These are phyloP conservation scores for Capronia americana DNA, from an alignment of 2,329 filamentous ascomycete genomes.

Conservation along the genomic window DNA sequence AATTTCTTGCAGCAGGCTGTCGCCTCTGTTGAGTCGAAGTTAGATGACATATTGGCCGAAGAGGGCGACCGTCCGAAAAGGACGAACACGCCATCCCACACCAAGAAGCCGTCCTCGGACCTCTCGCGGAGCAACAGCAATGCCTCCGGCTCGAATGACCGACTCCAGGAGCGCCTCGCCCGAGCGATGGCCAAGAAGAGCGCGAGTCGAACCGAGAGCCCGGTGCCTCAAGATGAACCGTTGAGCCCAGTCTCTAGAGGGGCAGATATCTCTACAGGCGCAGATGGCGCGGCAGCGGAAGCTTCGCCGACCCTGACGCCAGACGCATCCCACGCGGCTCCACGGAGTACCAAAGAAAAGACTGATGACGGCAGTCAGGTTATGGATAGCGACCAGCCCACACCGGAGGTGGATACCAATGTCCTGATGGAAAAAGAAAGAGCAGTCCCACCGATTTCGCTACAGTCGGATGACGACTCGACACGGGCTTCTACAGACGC, in stretches of 20 bases:
- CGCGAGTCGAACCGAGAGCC: constrained; percentile 54
- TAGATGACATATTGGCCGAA: constrained; percentile 90
- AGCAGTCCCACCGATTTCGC: not conserved
- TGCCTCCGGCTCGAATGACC: constrained; percentile 71
- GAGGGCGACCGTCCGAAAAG: constrained; percentile 60
- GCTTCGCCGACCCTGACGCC: not conserved
- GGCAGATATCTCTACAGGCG: constrained; percentile 34
- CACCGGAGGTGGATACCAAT: not conserved
- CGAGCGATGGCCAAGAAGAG: constrained; percentile 81
- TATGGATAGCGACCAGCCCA: not conserved
- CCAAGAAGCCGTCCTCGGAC: constrained; percentile 41
- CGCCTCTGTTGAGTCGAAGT: constrained; percentile 87
- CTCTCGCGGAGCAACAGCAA: constrained; percentile 70
- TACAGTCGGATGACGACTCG: constrained; percentile 1
- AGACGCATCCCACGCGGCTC: not conserved
- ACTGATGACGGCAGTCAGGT: not conserved
- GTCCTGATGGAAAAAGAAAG: not conserved
- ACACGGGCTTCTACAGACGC: constrained; percentile 19
- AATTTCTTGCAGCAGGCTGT: constrained; percentile 88
- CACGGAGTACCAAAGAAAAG: not conserved
- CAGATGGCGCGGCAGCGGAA: constrained; percentile 8
- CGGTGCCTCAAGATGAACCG: constrained; percentile 47
- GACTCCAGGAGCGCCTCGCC: constrained; percentile 86
- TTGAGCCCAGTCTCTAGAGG: constrained; percentile 57
- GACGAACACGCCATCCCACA: constrained; percentile 37